Evolutionary conservation across 805 yeast genomes (phyloP).

Genomic region (Saccharomycopsis babjevae): DNA sequence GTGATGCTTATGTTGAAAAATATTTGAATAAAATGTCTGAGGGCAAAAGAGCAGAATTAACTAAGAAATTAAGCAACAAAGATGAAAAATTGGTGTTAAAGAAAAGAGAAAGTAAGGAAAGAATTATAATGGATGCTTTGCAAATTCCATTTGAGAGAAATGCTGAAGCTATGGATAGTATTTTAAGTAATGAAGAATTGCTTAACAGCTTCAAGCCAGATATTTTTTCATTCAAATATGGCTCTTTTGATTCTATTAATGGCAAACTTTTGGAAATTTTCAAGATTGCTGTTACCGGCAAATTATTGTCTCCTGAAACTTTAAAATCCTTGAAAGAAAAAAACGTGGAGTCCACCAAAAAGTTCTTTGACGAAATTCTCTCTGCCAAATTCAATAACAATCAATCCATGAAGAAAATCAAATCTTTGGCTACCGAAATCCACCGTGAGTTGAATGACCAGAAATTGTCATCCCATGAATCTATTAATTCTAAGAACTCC

Average conservation of each 20-base stretch:
- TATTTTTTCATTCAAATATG: conserved; percentile 12
- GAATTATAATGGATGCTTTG: conserved; percentile 20
- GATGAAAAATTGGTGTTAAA: conserved; percentile 26
- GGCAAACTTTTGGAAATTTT: conserved; percentile 11
- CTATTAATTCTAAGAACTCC: conserved; percentile 13
- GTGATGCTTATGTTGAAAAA: conserved; percentile 32
- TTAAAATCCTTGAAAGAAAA: background rate
- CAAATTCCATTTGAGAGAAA: conserved; percentile 23
- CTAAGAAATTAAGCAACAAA: conserved; percentile 28
- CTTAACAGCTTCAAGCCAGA: conserved; percentile 18
- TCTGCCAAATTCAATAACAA: conserved; percentile 9
- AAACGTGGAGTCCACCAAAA: background rate
- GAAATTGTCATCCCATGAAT: conserved; percentile 4
- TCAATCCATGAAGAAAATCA: conserved; percentile 23
- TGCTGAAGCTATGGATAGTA: conserved; percentile 21
- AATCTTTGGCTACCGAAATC: conserved; percentile 22
- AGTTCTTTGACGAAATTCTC: background rate
- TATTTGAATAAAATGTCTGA: conserved; percentile 19
- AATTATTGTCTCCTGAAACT: background rate
- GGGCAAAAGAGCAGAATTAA: conserved; percentile 25
- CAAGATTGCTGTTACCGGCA: conserved; percentile 1
- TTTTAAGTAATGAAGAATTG: conserved; percentile 22
- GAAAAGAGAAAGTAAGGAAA: conserved; percentile 27
- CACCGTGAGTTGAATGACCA: conserved; percentile 16
- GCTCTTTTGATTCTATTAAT: conserved; percentile 1